Base-by-base conservation (phyloP, 2,329 filamentous ascomycete species). In the Diplodia intermedia region DNA sequence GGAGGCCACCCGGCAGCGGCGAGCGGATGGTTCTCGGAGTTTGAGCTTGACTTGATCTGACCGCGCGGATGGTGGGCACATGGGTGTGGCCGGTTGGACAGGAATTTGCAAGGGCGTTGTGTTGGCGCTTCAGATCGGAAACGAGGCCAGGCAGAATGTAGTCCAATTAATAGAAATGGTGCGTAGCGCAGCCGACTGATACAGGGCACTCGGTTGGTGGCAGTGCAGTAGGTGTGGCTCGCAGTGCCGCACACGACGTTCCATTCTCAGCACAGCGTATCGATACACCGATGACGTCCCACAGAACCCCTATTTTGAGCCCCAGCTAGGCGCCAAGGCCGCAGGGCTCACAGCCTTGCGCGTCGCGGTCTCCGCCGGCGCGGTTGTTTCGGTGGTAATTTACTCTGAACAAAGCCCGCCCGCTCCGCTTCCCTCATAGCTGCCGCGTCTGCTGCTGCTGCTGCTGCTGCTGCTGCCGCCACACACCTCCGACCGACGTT, bases 401-500 rank as follows among this genome's bases (percentile, higher is more conserved):
- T 63, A 63, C 60, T 36, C 47, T 63, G 60, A n/a, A 66, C 53
- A 66, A 66, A 57, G 65, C 53, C 65, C 15, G 43, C 63, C 63
- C 52, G 53, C 12, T 66, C 52, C 52, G 56, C 57, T 36, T 26
- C 29, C 36, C 60, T 52, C 60, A 63, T 63, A 63, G 60, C 60
- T 52, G 60, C 43, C 60, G 60, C 43, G 38, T 57, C 52, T 47
- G 53, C 65, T 50, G 53, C 65, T 56, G 63, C 63, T 38, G 57
- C 57, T 49, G 57, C 40, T 47, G 60, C 43, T 11, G 49, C 52
- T 36, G 53, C 65, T 29, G 53, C 65, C 50, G 65, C 65, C 60
- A 62, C 57, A 63, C 47, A 57, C 65, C 65, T 66, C 65, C 65
- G 65, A 66, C 65, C 65, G 54, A 67, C 65, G 54, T 67, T 60